A percentile compares a stretch with the other conserved stretches of the same genome.
phyloP scores from a whole-genome alignment of 2,329 filamentous ascomycete genomes.

The Geosmithia flava region DNA sequence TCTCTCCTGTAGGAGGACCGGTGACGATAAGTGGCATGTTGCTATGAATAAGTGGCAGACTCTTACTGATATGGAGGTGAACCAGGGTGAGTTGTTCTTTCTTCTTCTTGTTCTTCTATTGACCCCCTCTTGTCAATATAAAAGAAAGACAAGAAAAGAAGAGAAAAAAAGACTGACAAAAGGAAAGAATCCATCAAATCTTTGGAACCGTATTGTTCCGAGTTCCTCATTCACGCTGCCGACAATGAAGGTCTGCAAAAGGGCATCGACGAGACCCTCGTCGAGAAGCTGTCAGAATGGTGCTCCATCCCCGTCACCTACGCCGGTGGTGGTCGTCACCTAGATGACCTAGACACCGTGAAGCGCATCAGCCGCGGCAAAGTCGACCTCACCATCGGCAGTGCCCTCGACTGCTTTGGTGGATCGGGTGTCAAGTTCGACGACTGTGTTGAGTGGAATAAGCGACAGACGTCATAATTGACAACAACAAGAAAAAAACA shows the following conservation, averaged over 20 bases:
- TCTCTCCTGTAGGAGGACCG: constrained; percentile 74
- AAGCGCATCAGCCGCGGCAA: constrained; percentile 65
- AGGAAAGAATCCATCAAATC: constrained; percentile 60
- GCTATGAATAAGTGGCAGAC: constrained; percentile 99
- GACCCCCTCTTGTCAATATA: neutral
- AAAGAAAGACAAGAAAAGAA: no score
- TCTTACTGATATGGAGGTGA: constrained; percentile 91
- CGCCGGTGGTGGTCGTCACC: constrained; percentile 76
- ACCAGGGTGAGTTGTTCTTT: constrained; percentile 46
- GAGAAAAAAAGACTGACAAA: neutral
- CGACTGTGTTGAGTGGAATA: constrained; percentile 85
- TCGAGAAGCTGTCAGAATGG: constrained; percentile 67
- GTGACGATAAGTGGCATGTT: constrained; percentile 72
- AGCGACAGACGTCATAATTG: constrained; percentile 18
- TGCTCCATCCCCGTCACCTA: constrained; percentile 91
- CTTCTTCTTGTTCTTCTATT: no score
- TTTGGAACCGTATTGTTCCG: constrained; percentile 85
- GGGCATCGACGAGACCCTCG: constrained; percentile 80
- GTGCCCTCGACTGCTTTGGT: constrained; percentile 91
- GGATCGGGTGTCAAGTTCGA: constrained; percentile 76
- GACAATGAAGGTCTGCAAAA: constrained; percentile 91
- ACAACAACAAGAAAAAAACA: neutral
- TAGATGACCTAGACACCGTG: constrained; percentile 75
- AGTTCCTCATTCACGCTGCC: constrained; percentile 94
- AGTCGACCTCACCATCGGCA: constrained; percentile 91